Conservation (phyloP, 176 grass and related monocot species). For the Poa pratensis region DNA sequence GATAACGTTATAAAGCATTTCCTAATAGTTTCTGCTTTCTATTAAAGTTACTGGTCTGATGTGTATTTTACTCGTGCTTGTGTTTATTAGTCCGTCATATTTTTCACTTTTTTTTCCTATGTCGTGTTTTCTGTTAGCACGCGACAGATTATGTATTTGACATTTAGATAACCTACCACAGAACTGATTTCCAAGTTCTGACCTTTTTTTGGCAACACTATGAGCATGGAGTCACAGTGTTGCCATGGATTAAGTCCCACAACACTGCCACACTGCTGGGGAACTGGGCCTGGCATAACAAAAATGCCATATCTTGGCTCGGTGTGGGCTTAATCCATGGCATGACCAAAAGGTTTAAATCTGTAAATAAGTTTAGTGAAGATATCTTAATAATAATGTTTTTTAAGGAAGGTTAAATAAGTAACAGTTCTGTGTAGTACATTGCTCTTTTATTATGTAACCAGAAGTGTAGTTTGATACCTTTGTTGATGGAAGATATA, state of each 20-base stretch:
- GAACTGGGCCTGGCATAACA: neutral
- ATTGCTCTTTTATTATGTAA: constrained; percentile 11
- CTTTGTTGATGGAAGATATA: constrained; percentile 25
- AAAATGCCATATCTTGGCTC: neutral
- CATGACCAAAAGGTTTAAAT: neutral
- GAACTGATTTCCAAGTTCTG: constrained; percentile 8
- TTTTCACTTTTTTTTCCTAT: constrained; percentile 3
- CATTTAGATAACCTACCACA: neutral
- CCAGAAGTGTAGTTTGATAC: neutral
- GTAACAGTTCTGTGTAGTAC: neutral
- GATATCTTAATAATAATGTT: neutral
- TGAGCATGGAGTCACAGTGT: neutral
- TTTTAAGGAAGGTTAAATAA: constrained; percentile 1
- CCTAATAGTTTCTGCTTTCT: neutral
- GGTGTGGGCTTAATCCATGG: neutral
- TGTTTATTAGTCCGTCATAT: neutral
- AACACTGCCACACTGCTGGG: neutral
- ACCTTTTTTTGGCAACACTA: constrained; percentile 25
- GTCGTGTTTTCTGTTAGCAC: constrained; percentile 17
- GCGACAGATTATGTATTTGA: neutral
- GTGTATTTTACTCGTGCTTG: neutral
- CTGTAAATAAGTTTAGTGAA: neutral
- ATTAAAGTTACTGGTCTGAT: constrained; percentile 8
- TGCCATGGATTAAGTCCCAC: neutral
- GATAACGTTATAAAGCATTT: constrained; percentile 24